Conservation (phyloP, 371 early-diverging fungal genomes). For the Rhizopus stolonifer region DNA sequence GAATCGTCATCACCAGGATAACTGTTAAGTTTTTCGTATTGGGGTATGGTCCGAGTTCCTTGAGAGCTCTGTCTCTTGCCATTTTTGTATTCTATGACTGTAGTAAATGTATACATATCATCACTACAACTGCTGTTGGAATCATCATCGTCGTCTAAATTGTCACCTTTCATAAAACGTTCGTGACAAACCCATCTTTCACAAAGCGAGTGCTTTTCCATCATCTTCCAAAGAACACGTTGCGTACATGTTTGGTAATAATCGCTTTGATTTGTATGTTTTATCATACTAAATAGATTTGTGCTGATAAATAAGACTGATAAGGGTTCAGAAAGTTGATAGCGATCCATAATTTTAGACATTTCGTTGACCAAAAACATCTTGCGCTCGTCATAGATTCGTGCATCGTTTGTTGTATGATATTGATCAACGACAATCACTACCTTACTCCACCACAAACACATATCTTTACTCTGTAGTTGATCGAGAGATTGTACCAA, state of each 20-base stretch:
- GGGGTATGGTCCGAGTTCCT: too few relatives aligned
- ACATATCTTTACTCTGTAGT: too few relatives aligned
- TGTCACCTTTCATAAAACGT: too few relatives aligned
- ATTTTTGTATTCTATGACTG: constrained; percentile 16
- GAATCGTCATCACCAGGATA: too few relatives aligned
- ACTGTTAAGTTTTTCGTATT: too few relatives aligned
- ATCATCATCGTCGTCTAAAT: constrained; percentile 3
- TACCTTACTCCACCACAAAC: constrained; percentile 20
- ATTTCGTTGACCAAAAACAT: constrained; percentile 7
- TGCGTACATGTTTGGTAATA: constrained; percentile 11
- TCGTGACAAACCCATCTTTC: constrained; percentile 7
- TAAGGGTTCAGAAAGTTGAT: constrained; percentile 9
- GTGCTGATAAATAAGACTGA: constrained; percentile 19
- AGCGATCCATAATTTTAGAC: constrained; percentile 15
- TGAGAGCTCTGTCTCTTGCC: not conserved
- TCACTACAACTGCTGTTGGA: constrained; percentile 9
- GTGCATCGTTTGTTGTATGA: constrained; percentile 7
- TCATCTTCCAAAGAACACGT: constrained; percentile 22
- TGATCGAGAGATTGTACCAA: too few relatives aligned
- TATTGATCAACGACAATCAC: constrained; percentile 19
- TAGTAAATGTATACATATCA: constrained; percentile 8
- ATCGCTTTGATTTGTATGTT: not conserved
- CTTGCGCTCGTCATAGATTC: constrained; percentile 6
- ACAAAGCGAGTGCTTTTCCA: constrained; percentile 14
- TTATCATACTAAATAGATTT: not conserved